Percentiles rank a stretch among this genome's conserved stretches.
Evolutionary conservation across 2,329 filamentous ascomycete genomes (phyloP).

Genomic region (Exophiala mesophila): DNA sequence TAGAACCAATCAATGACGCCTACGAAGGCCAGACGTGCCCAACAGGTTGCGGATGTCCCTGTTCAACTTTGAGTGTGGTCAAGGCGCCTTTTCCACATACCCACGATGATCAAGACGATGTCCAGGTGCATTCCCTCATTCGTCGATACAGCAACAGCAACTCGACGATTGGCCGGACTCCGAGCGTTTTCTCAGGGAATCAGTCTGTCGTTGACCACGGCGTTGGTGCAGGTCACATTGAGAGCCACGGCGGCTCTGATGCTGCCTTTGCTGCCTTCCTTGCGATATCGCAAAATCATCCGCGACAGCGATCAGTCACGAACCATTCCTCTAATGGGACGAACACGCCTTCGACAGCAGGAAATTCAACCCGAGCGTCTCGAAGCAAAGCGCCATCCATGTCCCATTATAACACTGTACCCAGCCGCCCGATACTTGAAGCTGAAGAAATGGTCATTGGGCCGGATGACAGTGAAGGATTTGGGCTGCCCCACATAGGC

Average conservation of each 20-base stretch:
- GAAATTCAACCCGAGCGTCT: neutral
- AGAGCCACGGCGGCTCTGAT: neutral
- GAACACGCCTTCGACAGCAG: conserved; percentile 1
- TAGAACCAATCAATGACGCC: neutral
- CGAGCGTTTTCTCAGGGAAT: neutral
- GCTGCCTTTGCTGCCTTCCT: conserved; percentile 20
- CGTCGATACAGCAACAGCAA: neutral
- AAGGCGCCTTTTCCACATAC: conserved; percentile 31
- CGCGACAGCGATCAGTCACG: conserved; percentile 16
- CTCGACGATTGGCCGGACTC: neutral
- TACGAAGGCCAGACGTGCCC: conserved; percentile 32
- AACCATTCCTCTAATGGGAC: conserved; percentile 2
- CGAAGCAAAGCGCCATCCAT: neutral
- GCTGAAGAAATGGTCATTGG: neutral
- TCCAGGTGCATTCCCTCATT: neutral
- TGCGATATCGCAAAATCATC: conserved; percentile 19
- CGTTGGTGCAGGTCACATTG: neutral
- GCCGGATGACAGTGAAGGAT: neutral
- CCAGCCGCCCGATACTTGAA: neutral
- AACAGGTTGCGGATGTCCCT: conserved; percentile 45
- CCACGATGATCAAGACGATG: neutral
- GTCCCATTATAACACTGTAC: neutral
- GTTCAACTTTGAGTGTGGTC: conserved; percentile 35
- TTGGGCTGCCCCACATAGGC: neutral
- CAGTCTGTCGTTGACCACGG: neutral